Base-by-base conservation (phyloP, 164 flowering plant genomes). In the Cinnamomum chago region DNA sequence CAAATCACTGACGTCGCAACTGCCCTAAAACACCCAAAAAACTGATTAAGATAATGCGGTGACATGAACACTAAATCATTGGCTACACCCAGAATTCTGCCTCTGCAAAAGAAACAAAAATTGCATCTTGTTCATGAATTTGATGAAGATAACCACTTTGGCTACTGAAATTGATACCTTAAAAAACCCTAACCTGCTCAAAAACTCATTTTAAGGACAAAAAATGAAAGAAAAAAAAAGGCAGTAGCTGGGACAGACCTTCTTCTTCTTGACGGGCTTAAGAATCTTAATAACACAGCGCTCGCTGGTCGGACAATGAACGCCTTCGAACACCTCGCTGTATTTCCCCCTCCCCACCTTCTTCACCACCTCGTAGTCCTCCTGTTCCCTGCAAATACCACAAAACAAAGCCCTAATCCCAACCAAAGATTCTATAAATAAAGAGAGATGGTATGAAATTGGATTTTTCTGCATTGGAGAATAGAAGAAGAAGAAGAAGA, bases 191-290 rank as follows among this genome's bases (percentile, higher is more conserved):
- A 30, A 30, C 35, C 5, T 30, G 35, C 5, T 30, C 35, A 30
- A 30, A 4, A 30, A 5, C 35, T 30, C 35, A 30, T 30, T 30
- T 30, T 30, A 30, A 30, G 5, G 33, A 2, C 1, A 1, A 1
- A 27, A 24, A 4, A 28, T n/a, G n/a, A n/a, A n/a, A n/a, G 30
- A 30, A 3, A 13, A 30, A n/a, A 20, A 67, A 30, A 67, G 17
- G 47, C 40, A 14, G 20, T 2, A 12, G 24, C 24, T 3, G 3
- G 7, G 14, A 66, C 83, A 77, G 64, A 87, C 98, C 92, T 95
- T 95, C 85, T 95, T 95, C 92, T 95, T 95, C 93, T 92, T 95
- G 55, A 95, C 98, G 9, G 98, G 99, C 76, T 95, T 93, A 15
- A 95, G 94, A 60, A 95, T 95, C 89, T 95, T 95, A 65, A 95